These are phyloP conservation scores for Cutaneotrichosporon curvatum DNA, from an alignment of 1,284 basidiomycete species.

Conservation along the genomic window DNA sequence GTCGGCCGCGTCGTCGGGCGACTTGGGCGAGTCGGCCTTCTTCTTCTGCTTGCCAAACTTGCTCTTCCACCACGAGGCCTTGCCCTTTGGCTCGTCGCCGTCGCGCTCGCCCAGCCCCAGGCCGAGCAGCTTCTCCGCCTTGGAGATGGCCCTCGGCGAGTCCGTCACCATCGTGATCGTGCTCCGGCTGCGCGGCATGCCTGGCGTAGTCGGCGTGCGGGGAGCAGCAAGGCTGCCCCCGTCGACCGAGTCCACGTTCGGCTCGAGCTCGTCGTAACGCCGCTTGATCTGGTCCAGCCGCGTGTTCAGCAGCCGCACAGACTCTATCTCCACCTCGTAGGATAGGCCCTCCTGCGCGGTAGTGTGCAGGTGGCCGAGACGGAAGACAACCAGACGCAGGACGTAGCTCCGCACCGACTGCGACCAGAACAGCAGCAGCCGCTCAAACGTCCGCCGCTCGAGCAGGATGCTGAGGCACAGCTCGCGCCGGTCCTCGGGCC, in stretches of 20 bases:
- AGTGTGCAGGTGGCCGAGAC: constrained; percentile 48
- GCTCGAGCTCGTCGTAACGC: constrained; percentile 48
- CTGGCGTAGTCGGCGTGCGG: constrained; percentile 19
- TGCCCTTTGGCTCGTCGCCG: constrained; percentile 7
- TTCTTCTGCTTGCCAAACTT: constrained; percentile 15
- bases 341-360: constrained; percentile 31
- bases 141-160: constrained; percentile 26
- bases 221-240: neutral
- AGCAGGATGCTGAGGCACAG: constrained; percentile 48
- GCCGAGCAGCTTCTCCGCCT: constrained; percentile 38
- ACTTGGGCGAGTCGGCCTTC: neutral
- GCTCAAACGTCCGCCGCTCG: constrained; percentile 46
- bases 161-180: constrained; percentile 47
- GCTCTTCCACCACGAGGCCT: constrained; percentile 19
- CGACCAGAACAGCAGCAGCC: constrained; percentile 50
- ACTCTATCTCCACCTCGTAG: constrained; percentile 45
- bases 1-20: constrained; percentile 1
- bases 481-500: constrained; percentile 44
- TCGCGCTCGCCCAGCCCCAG: constrained; percentile 22
- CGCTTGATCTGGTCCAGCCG: constrained; percentile 48
- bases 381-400: constrained; percentile 49
- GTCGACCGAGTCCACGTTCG: constrained; percentile 9
- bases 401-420: constrained; percentile 49
- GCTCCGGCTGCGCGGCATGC: constrained; percentile 34
- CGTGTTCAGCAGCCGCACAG: constrained; percentile 47